Percentiles rank a stretch among this genome's conserved stretches.
Evolutionary conservation across 2,329 filamentous ascomycete genomes (phyloP).

Genomic region (Colletotrichum siamense): DNA sequence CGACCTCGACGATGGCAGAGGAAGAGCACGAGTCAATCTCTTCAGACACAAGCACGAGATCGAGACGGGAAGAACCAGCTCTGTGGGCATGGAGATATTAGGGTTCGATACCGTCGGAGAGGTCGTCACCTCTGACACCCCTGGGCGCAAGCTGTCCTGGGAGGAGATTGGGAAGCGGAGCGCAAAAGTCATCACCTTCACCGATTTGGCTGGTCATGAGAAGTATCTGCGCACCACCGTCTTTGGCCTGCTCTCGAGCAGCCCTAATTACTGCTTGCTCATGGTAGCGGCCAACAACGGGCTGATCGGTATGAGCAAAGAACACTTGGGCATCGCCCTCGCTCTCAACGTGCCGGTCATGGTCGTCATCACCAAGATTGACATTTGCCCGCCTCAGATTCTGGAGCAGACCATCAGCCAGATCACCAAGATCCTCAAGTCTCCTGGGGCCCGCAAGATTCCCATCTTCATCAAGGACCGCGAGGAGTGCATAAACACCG

Average conservation of each 20-base stretch:
- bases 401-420: slow-evolving; percentile 92
- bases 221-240: slow-evolving; percentile 94
- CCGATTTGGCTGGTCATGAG: slow-evolving; percentile 94
- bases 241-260: slow-evolving; percentile 91
- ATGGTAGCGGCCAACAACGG: slow-evolving; percentile 99
- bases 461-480: slow-evolving; percentile 93
- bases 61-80: slow-evolving; percentile 92
- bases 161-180: slow-evolving; percentile 96
- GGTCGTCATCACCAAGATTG: slow-evolving; percentile 97
- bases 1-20: slow-evolving; percentile 90
- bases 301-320: slow-evolving; percentile 96
- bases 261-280: slow-evolving; percentile 94
- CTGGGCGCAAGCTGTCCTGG: slow-evolving; percentile 89
- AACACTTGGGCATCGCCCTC: slow-evolving; percentile 93
- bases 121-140: slow-evolving; percentile 80
- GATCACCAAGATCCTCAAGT: slow-evolving; percentile 91
- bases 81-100: slow-evolving; percentile 98
- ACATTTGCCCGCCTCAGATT: slow-evolving; percentile 96
- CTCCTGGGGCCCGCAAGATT: slow-evolving; percentile 91
- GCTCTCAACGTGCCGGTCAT: slow-evolving; percentile 97
- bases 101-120: slow-evolving; percentile 90
- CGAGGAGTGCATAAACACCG: slow-evolving; percentile 93
- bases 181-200: slow-evolving; percentile 96
- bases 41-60: slow-evolving; percentile 99
- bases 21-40: slow-evolving; percentile 91